Base-by-base conservation (phyloP, 306 rosid species). In the Albizia julibrissin region DNA sequence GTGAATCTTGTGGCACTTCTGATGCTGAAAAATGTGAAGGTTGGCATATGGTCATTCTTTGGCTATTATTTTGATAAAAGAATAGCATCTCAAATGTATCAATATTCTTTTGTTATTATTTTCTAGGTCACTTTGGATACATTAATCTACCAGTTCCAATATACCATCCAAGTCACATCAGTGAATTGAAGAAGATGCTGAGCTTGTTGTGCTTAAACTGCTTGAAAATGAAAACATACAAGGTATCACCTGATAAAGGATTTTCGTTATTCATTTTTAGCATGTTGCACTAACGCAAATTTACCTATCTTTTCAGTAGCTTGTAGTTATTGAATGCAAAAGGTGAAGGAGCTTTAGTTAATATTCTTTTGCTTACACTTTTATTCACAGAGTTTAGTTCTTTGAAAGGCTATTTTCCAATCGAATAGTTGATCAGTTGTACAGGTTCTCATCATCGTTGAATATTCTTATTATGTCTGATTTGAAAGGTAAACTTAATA, bases 1-100 rank as follows among this genome's bases (percentile, higher is more conserved):
- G 99, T 82, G 99, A 95, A 82, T 91, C 98, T 37, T 93, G 99
- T 89, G 99, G 98, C 22, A 88, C 99, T 37, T 85, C 98, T 19
- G 98, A 95, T 77, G 81, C 86, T 47, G 99, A 93, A 66, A 88
- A 89, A 52, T 95, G 99, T 22, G 99, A 95, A 93, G 99, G 99
- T 93, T 37, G 56, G 78, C 49, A 31, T 81, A 78, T 71, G 49
- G 42, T 81, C 50, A 33, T 85, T 68, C 72, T 49, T 58, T 69
- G 74, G 69, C 64, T 80, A 37, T 43, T 22, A 33, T 75, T 54
- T 83, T 75, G 77, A 80, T 77, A 22, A 58, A 29, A 34, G 10
- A 1, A 16, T 24, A 43, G 24, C 19, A 72, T 68, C 71, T 72
- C 54, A 44, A 43, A 31, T 47, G 64, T 77, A 70, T 13, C 74